These are phyloP conservation scores for Saccharomycopsis malanga DNA, from an alignment of 805 yeast genomes.

Conservation along the genomic window DNA sequence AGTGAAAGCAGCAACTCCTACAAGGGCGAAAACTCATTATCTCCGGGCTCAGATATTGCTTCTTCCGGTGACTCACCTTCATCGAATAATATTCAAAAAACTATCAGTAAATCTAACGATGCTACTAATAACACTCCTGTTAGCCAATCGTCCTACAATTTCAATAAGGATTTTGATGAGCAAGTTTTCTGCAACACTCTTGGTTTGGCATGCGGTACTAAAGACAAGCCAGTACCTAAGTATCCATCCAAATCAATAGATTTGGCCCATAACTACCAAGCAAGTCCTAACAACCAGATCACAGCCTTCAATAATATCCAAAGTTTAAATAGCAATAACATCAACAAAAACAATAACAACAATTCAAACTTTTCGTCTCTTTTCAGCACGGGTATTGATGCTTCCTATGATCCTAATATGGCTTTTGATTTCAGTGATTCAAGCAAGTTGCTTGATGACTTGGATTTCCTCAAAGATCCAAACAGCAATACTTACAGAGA, in stretches of 20 bases:
- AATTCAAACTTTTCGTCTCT: background rate
- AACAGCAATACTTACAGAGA: slow-evolving; percentile 17
- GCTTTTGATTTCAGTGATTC: slow-evolving; percentile 35
- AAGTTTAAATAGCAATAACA: slow-evolving; percentile 4
- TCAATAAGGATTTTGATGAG: slow-evolving; percentile 51
- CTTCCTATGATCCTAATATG: slow-evolving; percentile 45
- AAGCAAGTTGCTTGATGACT: slow-evolving; percentile 14
- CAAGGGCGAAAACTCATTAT: slow-evolving; percentile 15
- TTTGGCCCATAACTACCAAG: slow-evolving; percentile 2
- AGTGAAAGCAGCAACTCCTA: slow-evolving; percentile 11
- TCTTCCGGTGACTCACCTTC: slow-evolving; percentile 14
- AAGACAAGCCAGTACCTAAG: slow-evolving; percentile 57
- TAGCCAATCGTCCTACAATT: slow-evolving; percentile 27
- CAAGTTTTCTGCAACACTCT: slow-evolving; percentile 74
- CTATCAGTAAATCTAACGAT: background rate
- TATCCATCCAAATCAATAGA: slow-evolving; percentile 15
- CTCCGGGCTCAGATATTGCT: slow-evolving; percentile 14
- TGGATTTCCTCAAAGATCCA: slow-evolving; percentile 19
- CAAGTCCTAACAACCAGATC: background rate
- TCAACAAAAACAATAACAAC: slow-evolving; percentile 10
- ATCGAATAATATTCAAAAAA: background rate
- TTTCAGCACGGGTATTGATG: slow-evolving; percentile 31
- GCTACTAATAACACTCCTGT: background rate
- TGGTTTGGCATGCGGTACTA: slow-evolving; percentile 78
- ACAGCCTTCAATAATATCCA: slow-evolving; percentile 1